A percentile compares a stretch with the other conserved stretches of the same genome.
phyloP scores from a whole-genome alignment of 2,329 filamentous ascomycete genomes.

The Teratosphaeria viscida region DNA sequence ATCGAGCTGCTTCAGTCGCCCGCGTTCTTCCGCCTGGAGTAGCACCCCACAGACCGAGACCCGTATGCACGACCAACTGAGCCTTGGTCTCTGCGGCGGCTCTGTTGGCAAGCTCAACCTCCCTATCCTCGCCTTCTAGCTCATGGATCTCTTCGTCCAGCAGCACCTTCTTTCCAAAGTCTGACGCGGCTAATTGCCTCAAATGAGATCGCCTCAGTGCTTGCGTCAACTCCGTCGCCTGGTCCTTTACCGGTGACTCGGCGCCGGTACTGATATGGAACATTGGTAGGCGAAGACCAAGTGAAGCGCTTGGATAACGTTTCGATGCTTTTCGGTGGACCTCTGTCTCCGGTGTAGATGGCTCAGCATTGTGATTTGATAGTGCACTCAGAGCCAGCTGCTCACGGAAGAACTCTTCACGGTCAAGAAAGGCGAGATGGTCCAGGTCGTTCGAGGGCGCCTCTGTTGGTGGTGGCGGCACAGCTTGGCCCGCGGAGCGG shows the following conservation, averaged over 20 bases:
- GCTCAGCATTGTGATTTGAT: background rate
- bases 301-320: slow-evolving; percentile 32
- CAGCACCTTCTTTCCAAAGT: slow-evolving; percentile 12
- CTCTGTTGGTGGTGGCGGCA: background rate
- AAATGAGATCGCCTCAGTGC: slow-evolving; percentile 31
- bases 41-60: slow-evolving; percentile 15
- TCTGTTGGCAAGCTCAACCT: slow-evolving; percentile 31
- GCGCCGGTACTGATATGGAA: slow-evolving; percentile 32
- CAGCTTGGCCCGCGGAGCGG: slow-evolving; percentile 29
- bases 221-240: slow-evolving; percentile 31
- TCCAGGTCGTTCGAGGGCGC: slow-evolving; percentile 1
- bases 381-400: slow-evolving; percentile 11
- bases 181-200: slow-evolving; percentile 15
- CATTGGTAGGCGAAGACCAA: slow-evolving; percentile 30
- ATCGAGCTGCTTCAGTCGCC: slow-evolving; percentile 10
- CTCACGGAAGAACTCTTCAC: slow-evolving; percentile 17
- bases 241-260: slow-evolving; percentile 29
- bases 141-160: slow-evolving; percentile 10
- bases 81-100: slow-evolving; percentile 30
- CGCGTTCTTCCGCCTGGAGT: slow-evolving; percentile 8
- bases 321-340: slow-evolving; percentile 22
- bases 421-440: slow-evolving; percentile 11
- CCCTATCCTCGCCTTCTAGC: slow-evolving; percentile 16
- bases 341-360: slow-evolving; percentile 5
- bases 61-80: slow-evolving; percentile 15